These are phyloP conservation scores for Myxozyma kluyveri DNA, from an alignment of 805 yeast species.

Conservation along the genomic window DNA sequence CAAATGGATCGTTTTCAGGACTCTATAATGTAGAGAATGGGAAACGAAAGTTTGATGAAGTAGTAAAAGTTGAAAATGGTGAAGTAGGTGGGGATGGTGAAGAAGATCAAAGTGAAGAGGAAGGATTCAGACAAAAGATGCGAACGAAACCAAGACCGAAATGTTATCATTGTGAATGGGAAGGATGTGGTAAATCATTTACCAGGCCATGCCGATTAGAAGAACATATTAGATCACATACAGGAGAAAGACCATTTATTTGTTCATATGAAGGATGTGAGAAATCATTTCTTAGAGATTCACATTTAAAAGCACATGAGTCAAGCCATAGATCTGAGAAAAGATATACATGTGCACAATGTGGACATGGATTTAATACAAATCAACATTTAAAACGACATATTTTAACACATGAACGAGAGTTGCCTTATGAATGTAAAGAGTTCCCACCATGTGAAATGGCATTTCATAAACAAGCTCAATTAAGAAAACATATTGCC, in stretches of 20 bases:
- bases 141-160: slow-evolving; percentile 49
- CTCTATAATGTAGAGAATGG: slow-evolving; percentile 5
- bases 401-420: slow-evolving; percentile 71
- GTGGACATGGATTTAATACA: slow-evolving; percentile 81
- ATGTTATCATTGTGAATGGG: slow-evolving; percentile 58
- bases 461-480: slow-evolving; percentile 70
- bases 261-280: slow-evolving; percentile 59
- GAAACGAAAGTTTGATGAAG: background rate
- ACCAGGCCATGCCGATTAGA: slow-evolving; percentile 76
- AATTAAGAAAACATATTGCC: slow-evolving; percentile 67
- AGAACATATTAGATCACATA: slow-evolving; percentile 77
- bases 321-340: slow-evolving; percentile 35
- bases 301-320: slow-evolving; percentile 75
- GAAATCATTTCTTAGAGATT: slow-evolving; percentile 65
- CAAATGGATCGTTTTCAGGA: no score
- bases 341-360: slow-evolving; percentile 47
- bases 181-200: slow-evolving; percentile 72
- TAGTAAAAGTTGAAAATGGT: background rate
- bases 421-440: slow-evolving; percentile 52
- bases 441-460: slow-evolving; percentile 58
- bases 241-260: slow-evolving; percentile 70
- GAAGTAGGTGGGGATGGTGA: background rate
- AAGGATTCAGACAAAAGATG: background rate
- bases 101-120: background rate
- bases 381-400: slow-evolving; percentile 81